Evolutionary conservation across 768 basidiomycete genomes (phyloP).

Genomic region (Amanita thiersii): DNA sequence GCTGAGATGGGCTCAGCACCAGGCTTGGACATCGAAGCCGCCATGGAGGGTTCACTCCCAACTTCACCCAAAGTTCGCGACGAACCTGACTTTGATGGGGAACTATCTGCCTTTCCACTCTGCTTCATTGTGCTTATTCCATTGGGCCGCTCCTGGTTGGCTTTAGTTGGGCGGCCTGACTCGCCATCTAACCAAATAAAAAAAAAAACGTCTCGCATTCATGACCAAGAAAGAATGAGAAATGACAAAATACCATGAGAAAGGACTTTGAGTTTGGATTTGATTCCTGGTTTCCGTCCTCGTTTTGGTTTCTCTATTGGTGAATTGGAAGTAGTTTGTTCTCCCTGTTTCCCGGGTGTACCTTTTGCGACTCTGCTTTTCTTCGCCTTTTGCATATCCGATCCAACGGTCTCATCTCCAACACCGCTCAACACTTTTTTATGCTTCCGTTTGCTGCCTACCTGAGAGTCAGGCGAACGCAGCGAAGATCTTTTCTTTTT

Average conservation of each 20-base stretch:
- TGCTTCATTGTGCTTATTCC: background rate
- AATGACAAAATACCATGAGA: constrained; percentile 1
- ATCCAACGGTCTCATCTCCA: background rate
- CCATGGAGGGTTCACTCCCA: too few species aligned
- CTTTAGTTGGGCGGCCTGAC: constrained; percentile 1
- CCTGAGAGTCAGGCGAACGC: background rate
- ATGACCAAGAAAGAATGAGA: constrained; percentile 1
- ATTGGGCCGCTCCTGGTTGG: background rate
- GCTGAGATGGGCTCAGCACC: too few species aligned
- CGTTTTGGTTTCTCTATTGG: background rate
- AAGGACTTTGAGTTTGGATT: background rate
- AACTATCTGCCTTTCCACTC: too few species aligned
- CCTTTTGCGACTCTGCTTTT: background rate
- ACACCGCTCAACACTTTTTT: background rate
- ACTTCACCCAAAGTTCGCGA: too few species aligned
- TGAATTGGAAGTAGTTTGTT: too few species aligned
- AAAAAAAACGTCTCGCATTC: constrained; percentile 11
- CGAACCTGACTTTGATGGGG: too few species aligned
- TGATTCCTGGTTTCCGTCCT: background rate
- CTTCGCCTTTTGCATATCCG: background rate
- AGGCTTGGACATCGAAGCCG: too few species aligned
- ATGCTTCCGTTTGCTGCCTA: constrained; percentile 4
- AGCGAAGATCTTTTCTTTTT: too few species aligned
- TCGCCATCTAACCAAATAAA: too few species aligned
- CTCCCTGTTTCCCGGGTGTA: background rate